Percentiles rank a stretch among this genome's conserved stretches.
These are phyloP conservation scores for Platanus orientalis DNA, from an alignment of 164 flowering plant species.

Conservation along the genomic window DNA sequence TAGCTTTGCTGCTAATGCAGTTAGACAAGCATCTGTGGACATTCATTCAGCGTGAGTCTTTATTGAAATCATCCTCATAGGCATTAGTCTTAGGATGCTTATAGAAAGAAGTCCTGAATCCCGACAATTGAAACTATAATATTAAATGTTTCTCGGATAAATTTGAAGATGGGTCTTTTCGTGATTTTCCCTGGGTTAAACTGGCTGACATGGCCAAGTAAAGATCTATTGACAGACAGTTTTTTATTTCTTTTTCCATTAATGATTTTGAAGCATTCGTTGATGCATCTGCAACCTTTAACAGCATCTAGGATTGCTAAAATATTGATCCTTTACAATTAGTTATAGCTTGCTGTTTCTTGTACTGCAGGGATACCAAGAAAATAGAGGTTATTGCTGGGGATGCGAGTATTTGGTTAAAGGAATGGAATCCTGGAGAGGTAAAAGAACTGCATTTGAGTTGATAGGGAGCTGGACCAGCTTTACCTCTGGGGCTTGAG, in stretches of 20 bases:
- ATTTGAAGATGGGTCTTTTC: background rate
- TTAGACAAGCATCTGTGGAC: conserved; percentile 15
- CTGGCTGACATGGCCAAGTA: too few relatives aligned
- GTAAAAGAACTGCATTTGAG: conserved; percentile 26
- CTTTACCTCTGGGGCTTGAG: background rate
- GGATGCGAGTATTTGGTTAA: conserved; percentile 59
- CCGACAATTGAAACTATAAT: too few relatives aligned
- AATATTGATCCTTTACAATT: background rate
- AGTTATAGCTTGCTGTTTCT: background rate
- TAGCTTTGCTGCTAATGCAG: conserved; percentile 13
- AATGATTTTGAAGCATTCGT: background rate
- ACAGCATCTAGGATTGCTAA: too few relatives aligned
- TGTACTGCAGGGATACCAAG: conserved; percentile 31
- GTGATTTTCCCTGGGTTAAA: too few relatives aligned
- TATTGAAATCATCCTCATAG: background rate
- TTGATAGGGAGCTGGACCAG: background rate
- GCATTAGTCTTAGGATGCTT: background rate
- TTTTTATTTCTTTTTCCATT: background rate
- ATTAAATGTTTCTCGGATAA: background rate
- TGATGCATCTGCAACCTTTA: background rate
- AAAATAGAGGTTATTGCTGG: conserved; percentile 21
- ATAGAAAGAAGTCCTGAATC: background rate
- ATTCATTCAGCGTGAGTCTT: conserved; percentile 29
- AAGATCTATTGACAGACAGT: too few relatives aligned
- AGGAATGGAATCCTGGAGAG: conserved; percentile 78